phyloP scores from a whole-genome alignment of 2,329 filamentous ascomycete genomes.

The Passalora sequoiae region DNA sequence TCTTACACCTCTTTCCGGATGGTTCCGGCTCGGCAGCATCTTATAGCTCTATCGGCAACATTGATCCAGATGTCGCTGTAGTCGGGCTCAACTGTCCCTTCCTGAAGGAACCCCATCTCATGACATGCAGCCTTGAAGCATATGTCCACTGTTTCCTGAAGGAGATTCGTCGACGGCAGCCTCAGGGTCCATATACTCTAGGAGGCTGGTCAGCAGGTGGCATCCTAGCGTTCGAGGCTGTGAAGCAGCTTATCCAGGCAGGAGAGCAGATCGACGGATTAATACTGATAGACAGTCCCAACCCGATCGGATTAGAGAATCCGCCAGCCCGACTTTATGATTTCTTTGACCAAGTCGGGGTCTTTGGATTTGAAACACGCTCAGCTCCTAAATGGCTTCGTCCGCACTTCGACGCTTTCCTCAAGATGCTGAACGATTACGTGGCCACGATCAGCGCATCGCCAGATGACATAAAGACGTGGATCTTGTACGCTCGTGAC shows the following conservation, averaged over 20 bases:
- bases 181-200: conserved; percentile 55
- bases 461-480: conserved; percentile 17
- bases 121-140: conserved; percentile 1
- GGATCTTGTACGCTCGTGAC: conserved; percentile 43
- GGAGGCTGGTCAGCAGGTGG: conserved; percentile 74
- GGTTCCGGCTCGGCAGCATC: conserved; percentile 45
- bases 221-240: conserved; percentile 53
- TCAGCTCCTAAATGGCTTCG: conserved; percentile 41
- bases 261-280: conserved; percentile 25
- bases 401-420: conserved; percentile 49
- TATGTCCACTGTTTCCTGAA: not conserved
- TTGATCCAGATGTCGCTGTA: conserved; percentile 32
- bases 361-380: conserved; percentile 24
- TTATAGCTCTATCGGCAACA: conserved; percentile 39
- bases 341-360: conserved; percentile 39
- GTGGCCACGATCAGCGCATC: conserved; percentile 7
- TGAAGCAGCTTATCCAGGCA: conserved; percentile 17
- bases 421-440: conserved; percentile 45
- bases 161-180: conserved; percentile 44
- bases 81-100: conserved; percentile 7
- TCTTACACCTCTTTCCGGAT: conserved; percentile 39
- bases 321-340: conserved; percentile 52
- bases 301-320: conserved; percentile 49
- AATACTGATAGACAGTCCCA: conserved; percentile 28
- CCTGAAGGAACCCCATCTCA: not conserved